Percentiles rank a stretch among this genome's conserved stretches.
phyloP scores from a whole-genome alignment of 1,139 yeast genomes.

The Nakaseomyces uthaithaninus region DNA sequence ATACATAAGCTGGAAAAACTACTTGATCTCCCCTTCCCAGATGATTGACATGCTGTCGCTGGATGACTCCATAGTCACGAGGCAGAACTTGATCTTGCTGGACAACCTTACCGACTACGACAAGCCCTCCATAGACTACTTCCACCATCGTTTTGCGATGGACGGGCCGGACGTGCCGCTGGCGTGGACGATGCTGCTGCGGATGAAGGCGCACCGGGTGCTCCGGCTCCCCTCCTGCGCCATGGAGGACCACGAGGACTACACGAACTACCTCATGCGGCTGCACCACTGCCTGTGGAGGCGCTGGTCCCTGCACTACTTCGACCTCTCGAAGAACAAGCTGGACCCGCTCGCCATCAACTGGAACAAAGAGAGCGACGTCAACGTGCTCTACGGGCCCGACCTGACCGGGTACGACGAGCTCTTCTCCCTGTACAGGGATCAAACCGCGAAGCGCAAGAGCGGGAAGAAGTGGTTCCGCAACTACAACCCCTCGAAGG shows the following conservation, averaged over 20 bases:
- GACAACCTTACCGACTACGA: slow-evolving; percentile 21
- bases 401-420: slow-evolving; percentile 13
- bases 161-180: slow-evolving; percentile 16
- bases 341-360: slow-evolving; percentile 20
- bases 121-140: slow-evolving; percentile 21
- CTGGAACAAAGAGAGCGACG: slow-evolving; percentile 24
- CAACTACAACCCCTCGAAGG: slow-evolving; percentile 2
- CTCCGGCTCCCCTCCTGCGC: slow-evolving; percentile 23
- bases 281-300: slow-evolving; percentile 25
- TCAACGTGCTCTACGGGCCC: slow-evolving; percentile 24
- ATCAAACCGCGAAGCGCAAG: neutral
- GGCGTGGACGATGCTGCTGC: slow-evolving; percentile 19
- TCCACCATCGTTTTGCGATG: slow-evolving; percentile 15
- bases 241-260: slow-evolving; percentile 19
- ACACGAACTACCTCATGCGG: slow-evolving; percentile 19
- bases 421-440: slow-evolving; percentile 1
- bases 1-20: too few species aligned
- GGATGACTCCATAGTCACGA: slow-evolving; percentile 20
- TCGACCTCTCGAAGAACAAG: slow-evolving; percentile 10
- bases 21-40: too few species aligned
- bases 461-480: slow-evolving; percentile 2
- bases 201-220: slow-evolving; percentile 19
- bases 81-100: slow-evolving; percentile 20
- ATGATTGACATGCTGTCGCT: slow-evolving; percentile 2
- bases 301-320: slow-evolving; percentile 23